Percentiles rank a stretch among this genome's conserved stretches.
phyloP scores from a whole-genome alignment of 139 green algal species.

The Chlamydomonas schloesseri region DNA sequence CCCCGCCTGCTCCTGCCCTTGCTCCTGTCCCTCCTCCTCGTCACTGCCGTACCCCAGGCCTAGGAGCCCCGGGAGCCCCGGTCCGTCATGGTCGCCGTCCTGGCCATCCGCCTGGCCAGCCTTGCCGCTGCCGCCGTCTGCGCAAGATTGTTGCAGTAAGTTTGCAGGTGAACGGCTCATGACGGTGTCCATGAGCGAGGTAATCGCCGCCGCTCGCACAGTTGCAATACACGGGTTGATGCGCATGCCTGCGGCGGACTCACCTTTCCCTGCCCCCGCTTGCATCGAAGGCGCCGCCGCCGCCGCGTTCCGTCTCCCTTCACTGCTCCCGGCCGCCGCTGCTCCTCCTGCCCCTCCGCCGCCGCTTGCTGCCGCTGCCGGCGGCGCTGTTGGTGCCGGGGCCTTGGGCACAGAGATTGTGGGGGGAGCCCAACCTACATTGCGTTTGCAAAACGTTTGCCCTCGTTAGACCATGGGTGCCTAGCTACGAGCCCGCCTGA shows the following conservation, averaged over 20 bases:
- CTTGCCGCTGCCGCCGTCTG: too few species aligned
- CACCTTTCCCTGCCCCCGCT: background rate
- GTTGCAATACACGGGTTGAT: too few species aligned
- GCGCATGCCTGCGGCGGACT: too few species aligned
- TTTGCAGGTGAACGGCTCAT: too few species aligned
- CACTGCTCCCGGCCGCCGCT: background rate
- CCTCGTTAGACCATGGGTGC: too few species aligned
- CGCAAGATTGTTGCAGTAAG: too few species aligned
- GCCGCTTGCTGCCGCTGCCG: background rate
- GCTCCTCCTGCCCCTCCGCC: background rate
- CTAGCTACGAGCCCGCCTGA: too few species aligned
- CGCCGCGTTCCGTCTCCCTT: background rate
- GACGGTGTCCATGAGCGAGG: too few species aligned
- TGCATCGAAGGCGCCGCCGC: background rate
- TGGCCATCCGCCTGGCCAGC: too few species aligned
- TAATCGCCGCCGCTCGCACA: too few species aligned
- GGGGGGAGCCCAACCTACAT: conserved; percentile 27
- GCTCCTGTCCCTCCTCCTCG: background rate
- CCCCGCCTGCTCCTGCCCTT: background rate
- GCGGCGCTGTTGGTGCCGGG: background rate
- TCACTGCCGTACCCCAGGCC: conserved; percentile 33
- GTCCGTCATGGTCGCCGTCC: background rate
- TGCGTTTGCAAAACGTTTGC: too few species aligned
- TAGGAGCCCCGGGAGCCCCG: background rate
- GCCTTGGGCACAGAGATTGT: background rate